phyloP scores from a whole-genome alignment of 371 early-diverging fungal species.

The Lichtheimia corymbifera region DNA sequence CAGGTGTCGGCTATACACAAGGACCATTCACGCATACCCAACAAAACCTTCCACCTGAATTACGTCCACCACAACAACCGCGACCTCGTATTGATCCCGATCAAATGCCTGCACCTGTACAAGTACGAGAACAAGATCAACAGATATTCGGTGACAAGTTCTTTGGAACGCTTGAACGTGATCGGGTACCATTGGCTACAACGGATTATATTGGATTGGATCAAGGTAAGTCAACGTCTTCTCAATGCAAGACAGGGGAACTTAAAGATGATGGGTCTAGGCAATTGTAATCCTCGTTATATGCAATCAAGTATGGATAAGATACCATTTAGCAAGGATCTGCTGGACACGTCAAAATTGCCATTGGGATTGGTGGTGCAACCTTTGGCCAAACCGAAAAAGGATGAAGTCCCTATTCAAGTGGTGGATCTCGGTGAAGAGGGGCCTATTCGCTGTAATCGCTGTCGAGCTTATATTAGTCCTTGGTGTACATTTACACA shows the following conservation, averaged over 20 bases:
- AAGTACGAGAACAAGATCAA: conserved; percentile 81
- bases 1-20: conserved; percentile 37
- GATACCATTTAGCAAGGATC: conserved; percentile 78
- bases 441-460: conserved; percentile 88
- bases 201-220: conserved; percentile 82
- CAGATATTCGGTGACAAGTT: conserved; percentile 50
- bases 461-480: conserved; percentile 95
- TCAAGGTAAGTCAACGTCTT: conserved; percentile 37
- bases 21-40: conserved; percentile 27
- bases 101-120: conserved; percentile 92
- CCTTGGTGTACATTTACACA: conserved; percentile 84
- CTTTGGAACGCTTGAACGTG: conserved; percentile 72
- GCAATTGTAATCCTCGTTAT: conserved; percentile 91
- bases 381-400: conserved; percentile 81
- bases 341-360: conserved; percentile 71
- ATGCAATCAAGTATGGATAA: conserved; percentile 85
- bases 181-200: conserved; percentile 75
- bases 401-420: conserved; percentile 61
- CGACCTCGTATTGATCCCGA: conserved; percentile 86
- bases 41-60: conserved; percentile 6
- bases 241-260: too few relatives aligned
- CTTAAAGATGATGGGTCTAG: conserved; percentile 22
- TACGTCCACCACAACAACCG: conserved; percentile 14
- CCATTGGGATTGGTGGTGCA: conserved; percentile 89
- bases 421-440: conserved; percentile 32